Percentiles rank a stretch among this genome's conserved stretches.
Evolutionary conservation across 768 basidiomycete species (phyloP).

Genomic region (Dentipellis fragilis): DNA sequence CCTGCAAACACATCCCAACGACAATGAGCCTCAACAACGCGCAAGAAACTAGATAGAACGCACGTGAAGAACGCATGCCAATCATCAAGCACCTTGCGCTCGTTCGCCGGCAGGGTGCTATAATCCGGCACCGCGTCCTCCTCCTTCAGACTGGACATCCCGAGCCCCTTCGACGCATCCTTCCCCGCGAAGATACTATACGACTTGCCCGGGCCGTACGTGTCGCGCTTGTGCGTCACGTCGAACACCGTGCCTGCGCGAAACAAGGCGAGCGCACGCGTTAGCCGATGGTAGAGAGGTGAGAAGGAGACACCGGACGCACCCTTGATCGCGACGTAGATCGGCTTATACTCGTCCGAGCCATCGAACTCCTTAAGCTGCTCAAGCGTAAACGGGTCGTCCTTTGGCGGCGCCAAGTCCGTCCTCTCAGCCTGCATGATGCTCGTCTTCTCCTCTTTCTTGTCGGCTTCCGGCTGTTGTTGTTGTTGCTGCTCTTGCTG

Average conservation of each 20-base stretch:
- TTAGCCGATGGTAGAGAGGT: not conserved
- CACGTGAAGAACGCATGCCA: slow-evolving; percentile 86
- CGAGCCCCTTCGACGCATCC: slow-evolving; percentile 84
- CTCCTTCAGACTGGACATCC: slow-evolving; percentile 76
- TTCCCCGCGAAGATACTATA: slow-evolving; percentile 89
- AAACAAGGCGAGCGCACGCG: not conserved
- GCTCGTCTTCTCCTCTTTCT: slow-evolving; percentile 31
- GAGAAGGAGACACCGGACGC: not conserved
- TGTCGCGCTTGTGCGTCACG: slow-evolving; percentile 74
- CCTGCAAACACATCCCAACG: slow-evolving; percentile 27
- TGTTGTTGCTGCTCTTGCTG: slow-evolving; percentile 7
- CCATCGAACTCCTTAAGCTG: slow-evolving; percentile 70
- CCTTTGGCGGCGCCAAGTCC: slow-evolving; percentile 62
- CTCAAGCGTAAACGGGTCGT: slow-evolving; percentile 65
- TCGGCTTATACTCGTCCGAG: slow-evolving; percentile 48
- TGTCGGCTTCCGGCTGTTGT: slow-evolving; percentile 12
- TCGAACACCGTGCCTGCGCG: slow-evolving; percentile 80
- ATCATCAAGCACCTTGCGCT: slow-evolving; percentile 74
- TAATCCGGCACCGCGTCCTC: slow-evolving; percentile 89
- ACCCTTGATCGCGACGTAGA: slow-evolving; percentile 94
- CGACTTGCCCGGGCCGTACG: slow-evolving; percentile 76
- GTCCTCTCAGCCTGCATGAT: slow-evolving; percentile 62
- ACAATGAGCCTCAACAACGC: not conserved
- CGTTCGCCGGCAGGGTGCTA: slow-evolving; percentile 58
- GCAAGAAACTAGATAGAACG: slow-evolving; percentile 24